Base-by-base conservation (phyloP, 148 eudicot species). In the Spergularia marina region DNA sequence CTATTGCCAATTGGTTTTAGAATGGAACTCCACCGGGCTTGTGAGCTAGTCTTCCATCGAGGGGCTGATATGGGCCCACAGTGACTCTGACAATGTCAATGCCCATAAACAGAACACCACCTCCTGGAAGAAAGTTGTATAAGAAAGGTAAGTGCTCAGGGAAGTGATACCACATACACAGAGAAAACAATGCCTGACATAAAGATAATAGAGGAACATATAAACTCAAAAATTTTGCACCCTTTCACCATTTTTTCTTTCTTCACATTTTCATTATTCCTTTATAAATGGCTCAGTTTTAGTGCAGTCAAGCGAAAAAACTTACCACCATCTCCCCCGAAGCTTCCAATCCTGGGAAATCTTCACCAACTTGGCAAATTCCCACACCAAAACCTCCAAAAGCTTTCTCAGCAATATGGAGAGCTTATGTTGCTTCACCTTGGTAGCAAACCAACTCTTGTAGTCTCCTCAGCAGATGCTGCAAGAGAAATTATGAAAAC, bases 401-500 rank as follows among this genome's bases (percentile, higher is more conserved):
- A 77, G 14, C 49, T 83, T n/a, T 77, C 86, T 44, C 81, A 5
- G 72, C 52, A 81, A 44, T 69, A 78, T 62, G 87, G 87, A 18
- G 77, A 49, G 17, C 82, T 84, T 57, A 84, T 84, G 80, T 65
- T 84, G 68, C 64, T 84, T 58, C 80, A 79, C 55, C 80, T 84
- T 16, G 87, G 84, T 2, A 81, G 69, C 61, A 75, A 75, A 13
- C 87, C 88, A 4, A 62, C 77, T 16, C 82, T 89, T 17, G 81
- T 89, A 0, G 80, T 80, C 51, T 89, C 90, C n/a, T 89, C 92
- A 4, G 88, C 90, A 16, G 41, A 66, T 14, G 83, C 82, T 47
- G 90, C 92, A 25, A 78, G 83, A 23, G 89, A 82, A 73, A 64
- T 85, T 40, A 82, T 84, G 85, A 87, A 89, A 78, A 85, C 78